These are phyloP conservation scores for Syncephalastrum contaminatum DNA, from an alignment of 371 early-diverging fungal species.

Conservation along the genomic window DNA sequence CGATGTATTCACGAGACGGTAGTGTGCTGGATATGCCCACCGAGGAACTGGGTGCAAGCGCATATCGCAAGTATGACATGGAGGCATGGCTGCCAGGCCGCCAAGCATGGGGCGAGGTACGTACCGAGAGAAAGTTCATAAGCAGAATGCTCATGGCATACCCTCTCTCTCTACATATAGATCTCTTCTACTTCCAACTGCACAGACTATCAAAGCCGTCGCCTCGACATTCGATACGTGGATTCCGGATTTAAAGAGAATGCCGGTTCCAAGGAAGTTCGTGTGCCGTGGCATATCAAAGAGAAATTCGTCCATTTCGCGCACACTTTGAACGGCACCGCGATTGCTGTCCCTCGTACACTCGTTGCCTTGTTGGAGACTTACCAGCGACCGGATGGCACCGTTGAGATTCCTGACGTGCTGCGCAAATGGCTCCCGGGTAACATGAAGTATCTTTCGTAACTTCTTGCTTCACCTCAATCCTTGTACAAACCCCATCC, in stretches of 20 bases:
- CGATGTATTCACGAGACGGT: not conserved
- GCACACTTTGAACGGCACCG: slow-evolving; percentile 93
- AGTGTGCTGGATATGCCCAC: slow-evolving; percentile 91
- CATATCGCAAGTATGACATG: slow-evolving; percentile 90
- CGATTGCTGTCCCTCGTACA: slow-evolving; percentile 88
- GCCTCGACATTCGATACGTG: slow-evolving; percentile 68
- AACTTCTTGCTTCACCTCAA: too few species aligned
- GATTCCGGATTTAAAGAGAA: slow-evolving; percentile 20
- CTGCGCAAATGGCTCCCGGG: slow-evolving; percentile 75
- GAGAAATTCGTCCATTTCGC: slow-evolving; percentile 64
- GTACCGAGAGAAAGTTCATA: not conserved
- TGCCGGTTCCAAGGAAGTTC: slow-evolving; percentile 23
- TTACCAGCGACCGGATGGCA: slow-evolving; percentile 72
- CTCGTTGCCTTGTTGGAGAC: slow-evolving; percentile 88
- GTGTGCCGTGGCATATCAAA: slow-evolving; percentile 26
- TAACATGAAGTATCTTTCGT: too few species aligned
- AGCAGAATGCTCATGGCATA: not conserved
- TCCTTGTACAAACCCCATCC: too few species aligned
- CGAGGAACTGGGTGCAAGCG: slow-evolving; percentile 90
- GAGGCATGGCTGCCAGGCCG: slow-evolving; percentile 96
- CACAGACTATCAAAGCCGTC: slow-evolving; percentile 81
- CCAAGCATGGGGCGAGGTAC: slow-evolving; percentile 86
- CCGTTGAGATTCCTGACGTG: slow-evolving; percentile 69
- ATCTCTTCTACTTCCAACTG: slow-evolving; percentile 86
- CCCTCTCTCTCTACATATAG: slow-evolving; percentile 28